phyloP scores from a whole-genome alignment of 371 early-diverging fungal genomes.

The Amoeboradix gromovi region DNA sequence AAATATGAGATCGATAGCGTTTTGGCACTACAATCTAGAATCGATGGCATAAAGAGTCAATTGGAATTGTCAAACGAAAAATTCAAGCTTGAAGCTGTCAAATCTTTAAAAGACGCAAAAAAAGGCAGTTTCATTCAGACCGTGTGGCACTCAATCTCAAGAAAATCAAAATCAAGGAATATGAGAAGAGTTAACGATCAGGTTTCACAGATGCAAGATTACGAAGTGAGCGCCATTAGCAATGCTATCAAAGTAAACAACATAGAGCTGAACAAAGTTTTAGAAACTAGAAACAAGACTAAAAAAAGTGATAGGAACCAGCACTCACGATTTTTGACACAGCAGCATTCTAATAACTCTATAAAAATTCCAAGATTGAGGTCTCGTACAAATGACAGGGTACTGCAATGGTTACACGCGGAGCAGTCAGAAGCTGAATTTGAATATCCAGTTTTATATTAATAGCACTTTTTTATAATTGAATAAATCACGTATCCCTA shows the following conservation, averaged over 20 bases:
- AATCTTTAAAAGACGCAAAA: neutral
- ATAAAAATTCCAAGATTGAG: neutral
- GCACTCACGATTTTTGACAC: neutral
- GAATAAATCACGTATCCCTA: too few species aligned
- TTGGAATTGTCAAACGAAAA: neutral
- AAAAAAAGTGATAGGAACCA: neutral
- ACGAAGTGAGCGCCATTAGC: too few species aligned
- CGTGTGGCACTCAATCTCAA: neutral
- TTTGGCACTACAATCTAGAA: neutral
- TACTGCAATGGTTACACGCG: neutral
- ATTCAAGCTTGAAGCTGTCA: neutral
- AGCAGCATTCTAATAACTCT: neutral
- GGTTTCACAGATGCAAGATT: too few species aligned
- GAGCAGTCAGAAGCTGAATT: neutral
- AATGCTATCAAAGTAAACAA: neutral
- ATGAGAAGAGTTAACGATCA: too few species aligned
- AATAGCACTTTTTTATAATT: too few species aligned
- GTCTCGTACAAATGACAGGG: neutral
- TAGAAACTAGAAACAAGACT: neutral
- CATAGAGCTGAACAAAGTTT: neutral
- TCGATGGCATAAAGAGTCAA: neutral
- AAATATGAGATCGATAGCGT: neutral
- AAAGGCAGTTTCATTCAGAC: neutral
- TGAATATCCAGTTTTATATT: neutral
- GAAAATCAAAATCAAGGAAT: neutral